Conservation (phyloP, 2,329 filamentous ascomycete species). For the Lecanicillium sp. region DNA sequence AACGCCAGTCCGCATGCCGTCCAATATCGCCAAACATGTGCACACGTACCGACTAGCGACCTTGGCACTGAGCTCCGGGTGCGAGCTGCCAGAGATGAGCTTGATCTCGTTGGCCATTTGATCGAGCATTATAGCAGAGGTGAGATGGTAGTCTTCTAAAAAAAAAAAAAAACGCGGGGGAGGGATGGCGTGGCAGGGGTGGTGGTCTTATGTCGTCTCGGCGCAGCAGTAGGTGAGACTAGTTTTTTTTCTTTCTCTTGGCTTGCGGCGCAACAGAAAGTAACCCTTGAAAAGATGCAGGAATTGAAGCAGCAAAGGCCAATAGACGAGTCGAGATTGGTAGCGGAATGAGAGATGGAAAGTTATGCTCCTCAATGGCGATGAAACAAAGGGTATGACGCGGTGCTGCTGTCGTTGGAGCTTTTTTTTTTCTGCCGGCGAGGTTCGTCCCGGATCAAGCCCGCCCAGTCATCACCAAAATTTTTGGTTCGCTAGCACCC, state of each 20-base stretch:
- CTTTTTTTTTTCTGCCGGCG: constrained; percentile 10
- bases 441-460: neutral
- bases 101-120: constrained; percentile 47
- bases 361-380: neutral
- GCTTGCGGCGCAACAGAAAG: too few relatives aligned
- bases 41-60: constrained; percentile 33
- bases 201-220: neutral
- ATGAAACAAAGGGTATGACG: too few relatives aligned
- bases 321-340: too few relatives aligned
- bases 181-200: neutral
- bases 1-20: too few relatives aligned
- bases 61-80: constrained; percentile 37
- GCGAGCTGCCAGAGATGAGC: constrained; percentile 40
- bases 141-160: constrained; percentile 2
- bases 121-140: constrained; percentile 22
- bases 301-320: constrained; percentile 2
- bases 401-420: too few relatives aligned
- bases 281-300: too few relatives aligned
- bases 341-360: too few relatives aligned
- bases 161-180: neutral
- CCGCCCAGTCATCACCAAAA: too few relatives aligned
- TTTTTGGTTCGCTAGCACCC: too few relatives aligned
- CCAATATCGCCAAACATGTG: too few relatives aligned
- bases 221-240: neutral
- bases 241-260: constrained; percentile 2